A percentile compares a stretch with the other conserved stretches of the same genome.
Conservation (phyloP, 202 grass and related monocot species). For the Elaeis oleifera region DNA sequence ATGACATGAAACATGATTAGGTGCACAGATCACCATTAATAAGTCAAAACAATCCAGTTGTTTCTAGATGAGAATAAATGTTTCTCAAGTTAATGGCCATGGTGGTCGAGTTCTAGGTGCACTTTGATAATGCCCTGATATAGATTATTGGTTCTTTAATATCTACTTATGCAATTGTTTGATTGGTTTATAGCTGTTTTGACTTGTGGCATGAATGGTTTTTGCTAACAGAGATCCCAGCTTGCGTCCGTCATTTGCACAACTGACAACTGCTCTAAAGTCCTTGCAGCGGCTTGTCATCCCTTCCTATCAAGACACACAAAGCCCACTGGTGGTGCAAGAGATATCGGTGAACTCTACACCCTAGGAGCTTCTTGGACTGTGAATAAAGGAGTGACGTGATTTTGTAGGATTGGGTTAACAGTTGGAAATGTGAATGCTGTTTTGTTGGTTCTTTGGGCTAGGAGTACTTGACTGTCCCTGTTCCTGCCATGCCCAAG, state of each 20-base stretch:
- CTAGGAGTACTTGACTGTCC: not conserved
- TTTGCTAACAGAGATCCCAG: constrained; percentile 55
- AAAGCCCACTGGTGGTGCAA: constrained; percentile 53
- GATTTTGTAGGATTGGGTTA: constrained; percentile 15
- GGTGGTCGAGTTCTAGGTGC: no score
- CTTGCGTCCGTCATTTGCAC: constrained; percentile 75
- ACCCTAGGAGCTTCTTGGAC: constrained; percentile 28
- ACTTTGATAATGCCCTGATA: no score
- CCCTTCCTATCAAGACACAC: constrained; percentile 54
- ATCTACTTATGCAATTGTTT: no score
- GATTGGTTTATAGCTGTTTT: no score
- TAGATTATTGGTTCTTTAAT: no score
- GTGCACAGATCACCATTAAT: no score
- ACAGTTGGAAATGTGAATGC: constrained; percentile 40
- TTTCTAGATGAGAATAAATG: no score
- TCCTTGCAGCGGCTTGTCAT: constrained; percentile 72
- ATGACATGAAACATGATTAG: no score
- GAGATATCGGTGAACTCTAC: constrained; percentile 93
- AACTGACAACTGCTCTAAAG: constrained; percentile 64
- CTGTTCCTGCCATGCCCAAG: constrained; percentile 17
- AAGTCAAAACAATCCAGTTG: no score
- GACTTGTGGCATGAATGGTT: no score
- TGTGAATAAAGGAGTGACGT: constrained; percentile 32
- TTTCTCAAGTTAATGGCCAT: no score
- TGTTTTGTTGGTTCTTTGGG: constrained; percentile 8